Evolutionary conservation across 73 alveolate species (phyloP), one percentile per base, ranked within the genome.

Genomic region (Paramecium biaurelia): DNA sequence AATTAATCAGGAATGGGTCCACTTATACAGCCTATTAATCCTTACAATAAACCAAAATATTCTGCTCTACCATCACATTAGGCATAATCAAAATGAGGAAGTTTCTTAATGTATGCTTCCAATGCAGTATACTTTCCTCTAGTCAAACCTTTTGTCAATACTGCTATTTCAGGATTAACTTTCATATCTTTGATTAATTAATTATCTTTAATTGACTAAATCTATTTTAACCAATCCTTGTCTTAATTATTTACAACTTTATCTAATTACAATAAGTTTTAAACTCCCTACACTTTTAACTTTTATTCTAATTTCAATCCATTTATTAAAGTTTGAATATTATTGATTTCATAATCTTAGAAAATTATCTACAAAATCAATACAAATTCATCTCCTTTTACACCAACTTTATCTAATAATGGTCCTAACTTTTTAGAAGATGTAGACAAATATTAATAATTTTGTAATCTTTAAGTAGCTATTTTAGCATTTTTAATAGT

Each of bases 81-180:
- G 5, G 90, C 76, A 45, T 79, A 79, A 47, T 79, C 90, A 41
- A 79, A 34, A 20, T 79, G 74, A 2, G 90, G 90, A 15, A 79
- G 6, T 21, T 30, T 41, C 45, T 79, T 79, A 2, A 79, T 28
- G 21, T 18, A 79, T 23, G 34, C 53, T 47, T 79, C 90, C 8
- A 43, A 42, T 0, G 76, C 45, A 3, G 74, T 49, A 47, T 30
- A 43, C 28, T 24, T 23, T 10, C 90, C 90, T 43, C 90, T 38
- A 2, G 9, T 9, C 76, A 79, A 45, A 20, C 90, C 70, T 34
- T 79, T 79, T 0, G 90, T 23, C 14, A 47, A 2, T 43, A 43
- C 42, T 10, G 56, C 74, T 23, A 79, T 43, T 24, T 45, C 74
- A 10, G 90, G 45, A 79, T 79, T 63, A 42, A 79, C 41, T 41